Percentiles rank a stretch among this genome's conserved stretches.
These are phyloP conservation scores for Pythium volutum DNA, from an alignment of 352 stramenopile species.

Conservation along the genomic window DNA sequence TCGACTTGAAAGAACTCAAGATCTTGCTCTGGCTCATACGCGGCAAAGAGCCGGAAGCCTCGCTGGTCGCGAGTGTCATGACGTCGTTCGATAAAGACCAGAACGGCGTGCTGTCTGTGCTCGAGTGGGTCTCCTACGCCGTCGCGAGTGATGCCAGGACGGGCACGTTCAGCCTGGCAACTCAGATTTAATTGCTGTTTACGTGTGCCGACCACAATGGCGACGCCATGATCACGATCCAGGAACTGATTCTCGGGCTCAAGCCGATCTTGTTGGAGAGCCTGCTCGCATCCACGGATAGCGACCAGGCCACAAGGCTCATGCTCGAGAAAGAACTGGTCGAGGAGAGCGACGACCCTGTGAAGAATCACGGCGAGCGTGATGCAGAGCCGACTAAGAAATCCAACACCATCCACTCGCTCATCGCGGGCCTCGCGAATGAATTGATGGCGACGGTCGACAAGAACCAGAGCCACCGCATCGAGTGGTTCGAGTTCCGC, in stretches of 20 bases:
- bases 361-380: neutral
- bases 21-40: conserved; percentile 68
- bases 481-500: conserved; percentile 79
- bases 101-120: conserved; percentile 46
- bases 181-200: conserved; percentile 58
- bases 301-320: neutral
- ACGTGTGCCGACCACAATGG: conserved; percentile 47
- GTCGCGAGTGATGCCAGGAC: conserved; percentile 46
- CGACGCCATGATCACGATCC: conserved; percentile 48
- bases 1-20: conserved; percentile 55
- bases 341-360: neutral
- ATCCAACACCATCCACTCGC: conserved; percentile 30
- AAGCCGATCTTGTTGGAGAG: conserved; percentile 37
- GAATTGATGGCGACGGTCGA: conserved; percentile 58
- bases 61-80: conserved; percentile 48
- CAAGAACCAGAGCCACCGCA: conserved; percentile 48
- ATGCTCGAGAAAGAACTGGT: conserved; percentile 6
- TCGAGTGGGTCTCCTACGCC: conserved; percentile 71
- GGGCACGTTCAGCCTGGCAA: conserved; percentile 40
- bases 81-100: conserved; percentile 54
- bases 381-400: conserved; percentile 12
- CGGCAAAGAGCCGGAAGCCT: conserved; percentile 47
- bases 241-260: conserved; percentile 48
- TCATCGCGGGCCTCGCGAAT: conserved; percentile 47
- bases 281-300: conserved; percentile 14